phyloP scores from a whole-genome alignment of 768 basidiomycete species.

The Cystobasidiopsis lactophilus region DNA sequence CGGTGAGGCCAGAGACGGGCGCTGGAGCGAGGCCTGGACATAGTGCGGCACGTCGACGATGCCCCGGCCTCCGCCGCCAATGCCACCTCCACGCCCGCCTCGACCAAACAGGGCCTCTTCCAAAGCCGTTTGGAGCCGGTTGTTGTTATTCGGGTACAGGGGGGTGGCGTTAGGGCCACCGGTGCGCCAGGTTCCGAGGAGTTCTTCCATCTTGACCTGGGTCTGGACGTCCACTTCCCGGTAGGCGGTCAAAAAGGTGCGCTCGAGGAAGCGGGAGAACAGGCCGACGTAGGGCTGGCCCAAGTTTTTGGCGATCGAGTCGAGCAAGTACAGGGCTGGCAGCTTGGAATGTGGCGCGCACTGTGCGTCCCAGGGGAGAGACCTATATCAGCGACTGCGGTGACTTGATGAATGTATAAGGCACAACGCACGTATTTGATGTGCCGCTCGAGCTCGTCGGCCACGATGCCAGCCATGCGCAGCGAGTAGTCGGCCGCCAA shows the following conservation, averaged over 20 bases:
- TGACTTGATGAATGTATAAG: not conserved
- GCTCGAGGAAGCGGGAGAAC: constrained; percentile 59
- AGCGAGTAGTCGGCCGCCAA: constrained; percentile 59
- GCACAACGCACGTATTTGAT: constrained; percentile 6
- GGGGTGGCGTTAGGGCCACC: constrained; percentile 59
- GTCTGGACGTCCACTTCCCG: constrained; percentile 12
- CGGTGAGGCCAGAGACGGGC: not conserved
- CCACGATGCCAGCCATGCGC: constrained; percentile 55
- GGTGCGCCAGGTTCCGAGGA: constrained; percentile 83
- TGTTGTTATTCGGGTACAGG: constrained; percentile 47
- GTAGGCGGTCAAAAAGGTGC: constrained; percentile 54
- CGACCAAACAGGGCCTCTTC: constrained; percentile 34
- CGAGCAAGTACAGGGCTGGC: constrained; percentile 80
- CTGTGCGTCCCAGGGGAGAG: constrained; percentile 30
- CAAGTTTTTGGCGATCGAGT: constrained; percentile 92
- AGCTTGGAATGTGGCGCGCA: constrained; percentile 75
- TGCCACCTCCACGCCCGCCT: constrained; percentile 2
- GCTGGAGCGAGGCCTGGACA: not conserved
- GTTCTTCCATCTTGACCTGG: constrained; percentile 80
- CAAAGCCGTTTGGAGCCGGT: constrained; percentile 46
- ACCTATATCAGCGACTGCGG: not conserved
- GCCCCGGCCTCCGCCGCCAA: not conserved
- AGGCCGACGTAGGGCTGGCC: constrained; percentile 74
- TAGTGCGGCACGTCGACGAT: not conserved
- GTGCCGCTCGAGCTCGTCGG: constrained; percentile 45